Base-by-base conservation (phyloP, 306 rosid species). In the Quercus gilva region DNA sequence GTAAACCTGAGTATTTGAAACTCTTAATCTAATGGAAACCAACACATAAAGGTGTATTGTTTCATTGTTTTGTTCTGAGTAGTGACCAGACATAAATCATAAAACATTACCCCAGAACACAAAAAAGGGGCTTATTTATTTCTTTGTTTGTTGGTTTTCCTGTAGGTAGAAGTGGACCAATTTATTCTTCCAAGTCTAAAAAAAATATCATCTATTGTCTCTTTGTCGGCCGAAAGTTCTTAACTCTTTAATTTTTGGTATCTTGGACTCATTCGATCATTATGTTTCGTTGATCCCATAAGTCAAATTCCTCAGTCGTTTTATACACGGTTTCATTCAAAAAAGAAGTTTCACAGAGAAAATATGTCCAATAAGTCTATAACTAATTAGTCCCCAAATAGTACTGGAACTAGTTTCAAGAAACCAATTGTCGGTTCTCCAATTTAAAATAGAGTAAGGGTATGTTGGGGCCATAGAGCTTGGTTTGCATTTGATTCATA, bases 151-250 rank as follows among this genome's bases (percentile, higher is more conserved):
- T 67, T 33, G 8, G 17, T 17, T 33, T 19, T 35, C 14, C n/a
- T 19, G 13, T 19, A 49, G 53, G 17, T 49, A 4, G 15, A 67
- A n/a, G 60, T 55, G 59, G 77, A n/a, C 81, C 76, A 56, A 51
- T 72, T 71, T 19, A 77, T 72, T 49, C 21, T 49, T 61, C 29
- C 1, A 5, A 59, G 74, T 33, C 79, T 60, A 53, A 35, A 51
- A 76, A 79, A 76, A 26, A 15, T 5, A 4, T 5, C 87, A 86
- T 83, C 81, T 73, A 35, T 35, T 86, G 87, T 86, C 87, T 33
- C 82, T 76, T 73, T 81, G 90, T 83, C 90, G 86, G 87, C 63
- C 65, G 69, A 75, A 73, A 29, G 76, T 21, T 55, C 18, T 15
- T 45, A 7, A 18, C 18, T 11, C 73, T 18, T 26, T 23, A 13